Evolutionary conservation across 1,284 basidiomycete genomes (phyloP), one percentile per base, ranked within the genome.

Genomic region (Ceratobasidium sp.): DNA sequence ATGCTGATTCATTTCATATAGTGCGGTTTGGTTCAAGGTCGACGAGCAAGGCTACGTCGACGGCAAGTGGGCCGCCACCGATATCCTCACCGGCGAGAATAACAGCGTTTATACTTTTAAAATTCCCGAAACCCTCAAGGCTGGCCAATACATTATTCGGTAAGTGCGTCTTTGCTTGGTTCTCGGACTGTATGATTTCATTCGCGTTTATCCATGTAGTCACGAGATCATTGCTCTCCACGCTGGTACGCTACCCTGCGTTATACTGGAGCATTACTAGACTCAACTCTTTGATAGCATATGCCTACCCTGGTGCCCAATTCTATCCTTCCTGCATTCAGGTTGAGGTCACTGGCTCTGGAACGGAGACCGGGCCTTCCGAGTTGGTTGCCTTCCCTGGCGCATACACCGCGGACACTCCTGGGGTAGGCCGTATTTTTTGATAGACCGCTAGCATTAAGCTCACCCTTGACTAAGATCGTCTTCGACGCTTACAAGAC

Each of bases 311-410:
- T 43, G 82, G 77, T 54, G 75, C 73, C 13, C 75, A 75, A 70
- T 72, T 82, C 55, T 85, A 84, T 72, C 84, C 84, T 1, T 67
- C 62, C 7, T 72, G 71, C 67, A 68, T 85, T 38, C 83, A 86
- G 70, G 75, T 85, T 43, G 70, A 83, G 72, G 83, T 85, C 0
- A 84, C 82, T 3, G 84, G 84, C 8, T 81, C 81, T 8, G 84
- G 84, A 22, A 82, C 77, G 5, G 79, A 81, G 7, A 74, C 82
- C 15, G 84, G 83, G 2, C 62, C 62, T 13, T 3, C 1, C 79
- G 80, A 56, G 0, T 80, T 85, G 31, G 84, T 86, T 8, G 80
- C 84, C 3, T 85, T 86, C 80, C 84, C 84, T 34, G 79, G 78
- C 31, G 84, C 84, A 0, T 85, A 85, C 73, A 83, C 81, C 7